Base-by-base conservation (phyloP, 2,329 filamentous ascomycete genomes). In the Venturiaceae sp. region DNA sequence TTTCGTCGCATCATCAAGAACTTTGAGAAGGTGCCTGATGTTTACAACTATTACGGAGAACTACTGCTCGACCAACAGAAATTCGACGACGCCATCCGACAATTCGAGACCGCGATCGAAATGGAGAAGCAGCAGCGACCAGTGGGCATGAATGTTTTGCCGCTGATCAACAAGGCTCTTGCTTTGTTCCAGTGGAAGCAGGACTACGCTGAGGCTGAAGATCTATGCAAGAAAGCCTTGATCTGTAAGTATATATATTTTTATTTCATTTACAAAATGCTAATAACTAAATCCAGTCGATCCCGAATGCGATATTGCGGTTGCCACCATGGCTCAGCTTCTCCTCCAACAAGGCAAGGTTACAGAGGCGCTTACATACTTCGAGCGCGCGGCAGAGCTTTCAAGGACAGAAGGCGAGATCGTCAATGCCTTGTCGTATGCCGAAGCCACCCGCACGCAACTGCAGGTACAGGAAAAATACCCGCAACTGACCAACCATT, bases 11-110 rank as follows among this genome's bases (percentile, higher is more conserved):
- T 91, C 74, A 92, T 96, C 74, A 99, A 97, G 86, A 96, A 96
- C 77, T 99, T 99, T 70, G 88, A 91, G 69, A 89, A 92, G 71
- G 90, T 95, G 11, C 92, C 92, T 5, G 94, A 99, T 70, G 94
- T 97, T 41, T 99, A 97, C 82, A 99, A 99, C 82, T 99, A 99
- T 83, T 97, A 96, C 69, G 94, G 94, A 68, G 94, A 99, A 78
- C 82, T 99, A 59, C 82, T 99, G 60, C 85, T 99, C 57, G 94
- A 99, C 78, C 94, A 97, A 79, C 87, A 90, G 74, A 96, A 96
- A 75, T 97, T 87, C 75, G 80, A 89, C 60, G 92, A 99, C 72
- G 94, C 94, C 28, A 91, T 99, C 63, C 89, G 96, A 77, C 96
- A 96, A 77, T 99, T 99, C 68, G 94, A 99, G 72, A 94, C 86